These are phyloP conservation scores for Salvia miltiorrhiza DNA, from an alignment of 257 asterid species.

Conservation along the genomic window DNA sequence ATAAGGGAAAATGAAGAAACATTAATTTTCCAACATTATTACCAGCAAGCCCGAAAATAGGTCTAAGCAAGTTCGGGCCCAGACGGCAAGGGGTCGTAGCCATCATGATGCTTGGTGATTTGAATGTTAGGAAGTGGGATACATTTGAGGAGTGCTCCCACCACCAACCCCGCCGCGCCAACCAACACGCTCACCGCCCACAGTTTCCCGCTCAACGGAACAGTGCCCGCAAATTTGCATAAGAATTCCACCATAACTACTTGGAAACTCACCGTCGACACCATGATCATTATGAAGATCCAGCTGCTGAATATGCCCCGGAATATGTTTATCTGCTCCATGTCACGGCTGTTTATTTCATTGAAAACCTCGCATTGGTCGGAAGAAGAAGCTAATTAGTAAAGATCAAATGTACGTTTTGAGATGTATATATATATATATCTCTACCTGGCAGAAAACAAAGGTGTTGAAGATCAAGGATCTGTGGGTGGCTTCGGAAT, in stretches of 20 bases:
- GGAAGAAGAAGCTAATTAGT: no score
- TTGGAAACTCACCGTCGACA: constrained; percentile 62
- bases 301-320: constrained; percentile 63
- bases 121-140: constrained; percentile 42
- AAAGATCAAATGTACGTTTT: no score
- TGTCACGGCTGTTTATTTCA: constrained; percentile 80
- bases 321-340: constrained; percentile 72
- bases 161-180: constrained; percentile 47
- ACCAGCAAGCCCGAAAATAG: neutral
- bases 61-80: constrained; percentile 67
- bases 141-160: constrained; percentile 55
- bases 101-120: constrained; percentile 46
- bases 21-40: neutral
- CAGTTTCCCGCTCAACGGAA: constrained; percentile 44
- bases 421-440: no score
- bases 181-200: constrained; percentile 59
- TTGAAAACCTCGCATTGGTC: constrained; percentile 39
- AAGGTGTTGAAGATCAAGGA: constrained; percentile 86
- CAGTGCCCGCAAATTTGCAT: constrained; percentile 62
- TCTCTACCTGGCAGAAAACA: constrained; percentile 78
- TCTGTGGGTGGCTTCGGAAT: constrained; percentile 43
- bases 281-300: constrained; percentile 52
- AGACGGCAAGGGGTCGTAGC: constrained; percentile 61
- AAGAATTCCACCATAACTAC: constrained; percentile 56
- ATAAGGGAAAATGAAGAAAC: neutral